Conservation (phyloP, 768 basidiomycete genomes). For the Russula foetens region DNA sequence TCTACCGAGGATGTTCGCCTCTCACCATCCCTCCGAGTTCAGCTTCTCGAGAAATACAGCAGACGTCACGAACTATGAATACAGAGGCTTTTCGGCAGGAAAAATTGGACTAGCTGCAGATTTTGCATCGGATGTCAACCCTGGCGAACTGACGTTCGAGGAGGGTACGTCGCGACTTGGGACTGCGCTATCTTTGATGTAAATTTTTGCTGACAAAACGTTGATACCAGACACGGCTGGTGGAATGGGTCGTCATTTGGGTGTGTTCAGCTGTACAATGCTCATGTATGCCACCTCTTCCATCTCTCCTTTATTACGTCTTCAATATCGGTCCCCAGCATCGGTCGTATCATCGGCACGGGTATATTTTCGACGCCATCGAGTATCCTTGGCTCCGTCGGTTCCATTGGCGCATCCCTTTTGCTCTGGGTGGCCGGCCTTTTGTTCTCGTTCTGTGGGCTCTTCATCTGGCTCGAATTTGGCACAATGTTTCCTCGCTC, state of each 20-base stretch:
- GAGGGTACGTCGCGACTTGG: constrained; percentile 34
- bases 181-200: background rate
- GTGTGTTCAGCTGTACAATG: constrained; percentile 49
- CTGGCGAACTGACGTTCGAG: constrained; percentile 40
- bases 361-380: constrained; percentile 62
- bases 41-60: background rate
- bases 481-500: constrained; percentile 58
- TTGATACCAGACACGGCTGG: constrained; percentile 37
- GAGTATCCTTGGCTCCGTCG: constrained; percentile 47
- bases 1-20: background rate
- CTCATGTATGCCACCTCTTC: constrained; percentile 31
- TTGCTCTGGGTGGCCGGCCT: constrained; percentile 61
- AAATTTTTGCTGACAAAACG: background rate
- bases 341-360: constrained; percentile 52
- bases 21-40: background rate
- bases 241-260: constrained; percentile 50
- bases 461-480: constrained; percentile 57
- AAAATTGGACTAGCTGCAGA: background rate
- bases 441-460: constrained; percentile 46
- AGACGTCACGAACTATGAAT: background rate
- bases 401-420: constrained; percentile 50
- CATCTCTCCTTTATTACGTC: background rate
- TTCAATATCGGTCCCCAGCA: constrained; percentile 22
- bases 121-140: constrained; percentile 26
- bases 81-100: background rate